Conservation (phyloP, 805 yeast species). For the Schizosaccharomyces octosporus region DNA sequence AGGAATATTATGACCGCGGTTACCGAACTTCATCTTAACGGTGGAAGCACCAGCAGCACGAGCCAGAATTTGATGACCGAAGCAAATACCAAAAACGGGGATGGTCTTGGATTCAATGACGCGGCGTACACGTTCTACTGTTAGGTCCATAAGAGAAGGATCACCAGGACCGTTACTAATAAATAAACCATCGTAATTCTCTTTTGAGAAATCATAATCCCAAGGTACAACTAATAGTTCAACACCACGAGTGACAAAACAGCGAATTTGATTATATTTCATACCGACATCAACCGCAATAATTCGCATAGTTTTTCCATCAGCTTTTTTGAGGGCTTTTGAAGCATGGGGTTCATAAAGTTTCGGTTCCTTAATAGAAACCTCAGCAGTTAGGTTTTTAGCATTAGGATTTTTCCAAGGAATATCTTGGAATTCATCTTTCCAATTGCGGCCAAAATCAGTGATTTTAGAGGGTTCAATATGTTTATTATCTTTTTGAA, state of each 20-base stretch:
- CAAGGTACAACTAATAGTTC: constrained; percentile 89
- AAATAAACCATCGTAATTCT: constrained; percentile 88
- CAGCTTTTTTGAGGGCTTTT: constrained; percentile 28
- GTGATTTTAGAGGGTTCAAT: constrained; percentile 5
- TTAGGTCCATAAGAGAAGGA: constrained; percentile 59
- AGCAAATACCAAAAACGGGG: constrained; percentile 91
- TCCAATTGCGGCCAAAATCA: constrained; percentile 27
- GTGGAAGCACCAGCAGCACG: constrained; percentile 89
- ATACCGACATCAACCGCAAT: constrained; percentile 92
- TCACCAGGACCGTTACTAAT: constrained; percentile 98
- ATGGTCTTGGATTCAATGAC: constrained; percentile 43
- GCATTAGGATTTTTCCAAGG: constrained; percentile 87
- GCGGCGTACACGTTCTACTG: constrained; percentile 33
- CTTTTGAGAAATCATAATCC: constrained; percentile 50
- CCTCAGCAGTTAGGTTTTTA: constrained; percentile 75
- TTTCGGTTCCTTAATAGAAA: constrained; percentile 53
- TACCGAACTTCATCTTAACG: constrained; percentile 82
- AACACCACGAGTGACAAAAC: constrained; percentile 88
- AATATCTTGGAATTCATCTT: constrained; percentile 38
- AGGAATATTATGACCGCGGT: constrained; percentile 96
- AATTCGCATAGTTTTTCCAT: constrained; percentile 60
- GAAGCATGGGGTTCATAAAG: constrained; percentile 46
- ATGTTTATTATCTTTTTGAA: constrained; percentile 19
- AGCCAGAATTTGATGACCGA: constrained; percentile 91
- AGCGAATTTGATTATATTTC: constrained; percentile 92